Percentiles rank a stretch among this genome's conserved stretches.
Evolutionary conservation across 2,329 filamentous ascomycete genomes (phyloP).

Genomic region (Stagonosporopsis rhizophila): DNA sequence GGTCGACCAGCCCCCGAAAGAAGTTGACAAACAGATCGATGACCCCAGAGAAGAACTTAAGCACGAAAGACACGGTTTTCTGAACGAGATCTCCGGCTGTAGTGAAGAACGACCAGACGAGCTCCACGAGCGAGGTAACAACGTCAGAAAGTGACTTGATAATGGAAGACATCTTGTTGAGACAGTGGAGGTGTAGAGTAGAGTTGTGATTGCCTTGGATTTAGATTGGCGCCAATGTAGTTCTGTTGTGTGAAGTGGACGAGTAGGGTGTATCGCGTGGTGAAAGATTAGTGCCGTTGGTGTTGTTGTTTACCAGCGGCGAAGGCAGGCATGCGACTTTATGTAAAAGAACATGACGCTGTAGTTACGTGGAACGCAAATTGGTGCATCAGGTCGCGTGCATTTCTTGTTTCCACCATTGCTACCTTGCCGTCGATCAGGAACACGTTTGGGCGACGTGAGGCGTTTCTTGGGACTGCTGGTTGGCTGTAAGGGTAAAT

Average conservation of each 20-base stretch:
- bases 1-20: slow-evolving; percentile 42
- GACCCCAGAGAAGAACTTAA: slow-evolving; percentile 36
- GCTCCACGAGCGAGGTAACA: slow-evolving; percentile 40
- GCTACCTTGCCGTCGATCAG: slow-evolving; percentile 7
- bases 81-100: slow-evolving; percentile 43
- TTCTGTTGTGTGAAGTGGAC: not conserved
- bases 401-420: slow-evolving; percentile 16
- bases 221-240: not conserved
- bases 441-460: slow-evolving; percentile 3
- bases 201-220: not conserved
- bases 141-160: slow-evolving; percentile 43
- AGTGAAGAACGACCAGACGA: slow-evolving; percentile 47
- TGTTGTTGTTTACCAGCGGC: slow-evolving; percentile 12
- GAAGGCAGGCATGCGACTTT: slow-evolving; percentile 16
- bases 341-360: slow-evolving; percentile 29
- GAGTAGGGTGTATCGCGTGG: slow-evolving; percentile 3
- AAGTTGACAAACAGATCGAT: slow-evolving; percentile 44
- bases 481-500: slow-evolving; percentile 28
- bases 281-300: slow-evolving; percentile 4
- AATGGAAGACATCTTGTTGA: slow-evolving; percentile 44
- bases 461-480: slow-evolving; percentile 20
- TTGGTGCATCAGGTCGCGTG: not conserved
- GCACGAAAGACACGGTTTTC: slow-evolving; percentile 37
- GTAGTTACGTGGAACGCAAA: slow-evolving; percentile 26
- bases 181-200: not conserved